Base-by-base conservation (phyloP, 78 protist species). In the Fonticula alba region DNA sequence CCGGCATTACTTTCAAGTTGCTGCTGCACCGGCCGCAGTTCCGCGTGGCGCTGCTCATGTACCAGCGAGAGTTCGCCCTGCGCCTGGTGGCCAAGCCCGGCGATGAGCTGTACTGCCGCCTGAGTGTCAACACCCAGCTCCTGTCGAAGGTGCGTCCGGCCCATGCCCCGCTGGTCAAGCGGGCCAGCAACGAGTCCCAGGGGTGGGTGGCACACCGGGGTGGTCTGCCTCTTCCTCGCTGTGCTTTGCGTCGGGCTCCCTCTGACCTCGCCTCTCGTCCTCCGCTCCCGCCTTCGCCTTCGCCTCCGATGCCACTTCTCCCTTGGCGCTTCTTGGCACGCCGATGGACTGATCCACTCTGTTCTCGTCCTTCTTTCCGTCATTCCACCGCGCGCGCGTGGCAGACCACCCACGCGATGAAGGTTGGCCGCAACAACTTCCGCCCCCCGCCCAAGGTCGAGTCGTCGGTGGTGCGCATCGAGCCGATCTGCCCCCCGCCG, bases 371-470 rank as follows among this genome's bases (percentile, higher is more conserved):
- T n/a, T n/a, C 75, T 95, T 19, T 83, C 97, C 29, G 85, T 86
- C 32, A 95, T 92, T 74, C 72, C 94, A 29, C 91, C 83, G 55
- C 75, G n/a, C n/a, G n/a, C n/a, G n/a, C n/a, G n/a, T n/a, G n/a
- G n/a, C n/a, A n/a, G n/a, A n/a, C n/a, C n/a, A 63, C 70, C 38
- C 96, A 93, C 51, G 57, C 89, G 41, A 72, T 93, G 76, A 91
- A 94, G 74, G 92, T 91, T 4, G 79, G 75, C 24, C 79, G 75
- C 56, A 85, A 80, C 69, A 77, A 80, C 68, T 95, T 94, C 86
- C 70, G 86, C 26, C 99, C 99, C 26, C 99, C 99, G 19, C 99
- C 99, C 20, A 89, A 97, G 60, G 98, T 97, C 26, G 99, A 97
- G 49, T 92, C 98, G 22, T 46, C 76, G 11, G 98, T 97, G 10